phyloP scores from a whole-genome alignment of 306 rosid genomes.

The Macrotyloma uniflorum region DNA sequence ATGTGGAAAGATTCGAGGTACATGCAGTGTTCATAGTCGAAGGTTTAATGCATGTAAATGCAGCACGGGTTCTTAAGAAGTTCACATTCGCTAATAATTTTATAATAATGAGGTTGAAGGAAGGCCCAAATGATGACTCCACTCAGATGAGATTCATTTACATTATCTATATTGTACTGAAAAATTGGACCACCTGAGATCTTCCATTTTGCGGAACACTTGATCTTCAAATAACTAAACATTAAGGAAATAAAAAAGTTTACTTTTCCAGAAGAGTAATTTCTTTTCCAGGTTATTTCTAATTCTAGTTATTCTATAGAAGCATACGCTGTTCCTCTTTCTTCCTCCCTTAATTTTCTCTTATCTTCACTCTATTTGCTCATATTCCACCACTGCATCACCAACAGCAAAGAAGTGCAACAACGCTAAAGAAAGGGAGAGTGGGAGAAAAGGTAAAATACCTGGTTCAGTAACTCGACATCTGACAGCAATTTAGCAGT shows the following conservation, averaged over 20 bases:
- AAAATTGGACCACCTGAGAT: too few relatives aligned
- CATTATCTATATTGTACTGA: too few relatives aligned
- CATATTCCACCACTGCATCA: constrained; percentile 5
- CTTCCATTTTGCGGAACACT: too few relatives aligned
- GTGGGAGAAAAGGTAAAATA: constrained; percentile 34
- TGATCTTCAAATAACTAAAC: background rate
- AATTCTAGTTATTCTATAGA: constrained; percentile 14
- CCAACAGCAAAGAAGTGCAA: constrained; percentile 23
- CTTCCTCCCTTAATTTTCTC: background rate
- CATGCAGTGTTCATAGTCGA: background rate
- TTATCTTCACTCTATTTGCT: constrained; percentile 10
- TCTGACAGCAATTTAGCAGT: constrained; percentile 73
- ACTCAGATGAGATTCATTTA: background rate
- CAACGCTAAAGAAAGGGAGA: constrained; percentile 30
- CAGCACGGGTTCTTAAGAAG: constrained; percentile 18
- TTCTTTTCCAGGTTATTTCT: constrained; percentile 18
- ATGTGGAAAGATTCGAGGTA: background rate
- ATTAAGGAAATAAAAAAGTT: background rate
- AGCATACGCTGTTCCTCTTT: constrained; percentile 13
- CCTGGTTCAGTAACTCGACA: constrained; percentile 84
- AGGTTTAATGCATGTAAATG: constrained; percentile 4
- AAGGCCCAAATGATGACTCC: constrained; percentile 3
- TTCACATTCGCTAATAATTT: constrained; percentile 2
- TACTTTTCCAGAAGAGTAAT: too few relatives aligned
- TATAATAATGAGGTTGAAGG: constrained; percentile 4